phyloP scores from a whole-genome alignment of 805 yeast species.

The Monosporozyma siamensis region DNA sequence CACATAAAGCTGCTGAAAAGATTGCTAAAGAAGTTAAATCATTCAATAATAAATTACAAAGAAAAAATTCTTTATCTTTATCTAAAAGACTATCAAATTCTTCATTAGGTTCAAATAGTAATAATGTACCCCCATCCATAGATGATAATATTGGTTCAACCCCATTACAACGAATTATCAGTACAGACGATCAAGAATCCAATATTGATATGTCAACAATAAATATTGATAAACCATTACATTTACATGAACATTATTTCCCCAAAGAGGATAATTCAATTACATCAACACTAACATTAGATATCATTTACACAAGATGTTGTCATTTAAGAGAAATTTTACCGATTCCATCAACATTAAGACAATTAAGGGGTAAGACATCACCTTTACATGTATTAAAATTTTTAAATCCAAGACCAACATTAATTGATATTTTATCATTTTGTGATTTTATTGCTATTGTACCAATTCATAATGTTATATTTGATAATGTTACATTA shows the following conservation, averaged over 20 bases:
- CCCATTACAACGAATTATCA: too few relatives aligned
- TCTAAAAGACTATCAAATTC: neutral
- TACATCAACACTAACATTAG: slow-evolving; percentile 46
- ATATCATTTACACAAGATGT: slow-evolving; percentile 78
- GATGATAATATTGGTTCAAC: neutral
- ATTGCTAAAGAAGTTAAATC: slow-evolving; percentile 53
- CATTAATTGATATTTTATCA: slow-evolving; percentile 76
- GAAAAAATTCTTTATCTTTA: slow-evolving; percentile 7
- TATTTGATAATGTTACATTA: slow-evolving; percentile 69
- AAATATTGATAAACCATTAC: slow-evolving; percentile 63
- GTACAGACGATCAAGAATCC: too few relatives aligned
- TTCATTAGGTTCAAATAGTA: neutral
- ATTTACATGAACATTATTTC: slow-evolving; percentile 50
- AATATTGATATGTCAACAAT: neutral
- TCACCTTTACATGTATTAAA: slow-evolving; percentile 66
- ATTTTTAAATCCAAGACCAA: slow-evolving; percentile 75
- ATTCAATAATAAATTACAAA: slow-evolving; percentile 16
- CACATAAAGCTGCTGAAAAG: slow-evolving; percentile 60
- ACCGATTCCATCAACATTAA: slow-evolving; percentile 82
- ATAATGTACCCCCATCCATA: too few relatives aligned
- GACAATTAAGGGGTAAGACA: slow-evolving; percentile 67
- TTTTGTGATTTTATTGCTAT: slow-evolving; percentile 81
- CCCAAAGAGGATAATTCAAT: too few relatives aligned
- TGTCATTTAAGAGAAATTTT: slow-evolving; percentile 85
- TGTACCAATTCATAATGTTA: slow-evolving; percentile 67